Evolutionary conservation across 208 protist genomes (phyloP).

Genomic region (Plasmodiophora brassicae): DNA sequence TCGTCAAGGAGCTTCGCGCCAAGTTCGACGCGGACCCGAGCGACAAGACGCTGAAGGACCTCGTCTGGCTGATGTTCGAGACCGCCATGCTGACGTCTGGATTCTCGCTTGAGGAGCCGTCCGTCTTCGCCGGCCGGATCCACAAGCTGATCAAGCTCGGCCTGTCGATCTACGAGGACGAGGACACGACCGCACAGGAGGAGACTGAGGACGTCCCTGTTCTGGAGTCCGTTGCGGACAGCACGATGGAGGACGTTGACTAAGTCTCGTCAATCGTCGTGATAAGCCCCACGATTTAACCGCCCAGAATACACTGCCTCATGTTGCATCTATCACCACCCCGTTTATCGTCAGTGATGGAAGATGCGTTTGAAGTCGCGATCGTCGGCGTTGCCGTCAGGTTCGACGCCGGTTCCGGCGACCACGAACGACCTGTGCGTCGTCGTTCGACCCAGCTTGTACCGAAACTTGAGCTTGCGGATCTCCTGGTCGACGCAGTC

Average conservation of each 20-base stretch:
- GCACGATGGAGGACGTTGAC: slow-evolving; percentile 44
- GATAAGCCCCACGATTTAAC: not conserved
- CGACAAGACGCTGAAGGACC: slow-evolving; percentile 94
- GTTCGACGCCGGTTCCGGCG: not conserved
- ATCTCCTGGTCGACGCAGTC: slow-evolving; percentile 25
- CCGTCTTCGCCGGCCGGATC: slow-evolving; percentile 85
- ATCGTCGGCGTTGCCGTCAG: not conserved
- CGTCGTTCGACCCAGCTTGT: slow-evolving; percentile 6
- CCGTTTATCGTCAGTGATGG: not conserved
- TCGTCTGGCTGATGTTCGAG: slow-evolving; percentile 94
- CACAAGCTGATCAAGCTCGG: slow-evolving; percentile 96
- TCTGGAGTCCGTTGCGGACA: slow-evolving; percentile 22
- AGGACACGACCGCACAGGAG: slow-evolving; percentile 32
- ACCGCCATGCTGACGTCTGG: slow-evolving; percentile 93
- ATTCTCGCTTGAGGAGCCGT: slow-evolving; percentile 92
- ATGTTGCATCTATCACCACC: not conserved
- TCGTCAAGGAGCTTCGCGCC: slow-evolving; percentile 85
- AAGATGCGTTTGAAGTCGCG: slow-evolving; percentile 1
- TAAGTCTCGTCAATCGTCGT: not conserved
- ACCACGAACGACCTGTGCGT: not conserved
- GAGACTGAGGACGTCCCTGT: slow-evolving; percentile 26
- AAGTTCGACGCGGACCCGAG: slow-evolving; percentile 81
- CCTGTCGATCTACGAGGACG: slow-evolving; percentile 78
- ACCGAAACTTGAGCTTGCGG: not conserved
- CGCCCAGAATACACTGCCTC: not conserved